Percentiles rank a stretch among this genome's conserved stretches.
These are phyloP conservation scores for Leccinum solheimii DNA, from an alignment of 1,284 basidiomycete species.

Conservation along the genomic window DNA sequence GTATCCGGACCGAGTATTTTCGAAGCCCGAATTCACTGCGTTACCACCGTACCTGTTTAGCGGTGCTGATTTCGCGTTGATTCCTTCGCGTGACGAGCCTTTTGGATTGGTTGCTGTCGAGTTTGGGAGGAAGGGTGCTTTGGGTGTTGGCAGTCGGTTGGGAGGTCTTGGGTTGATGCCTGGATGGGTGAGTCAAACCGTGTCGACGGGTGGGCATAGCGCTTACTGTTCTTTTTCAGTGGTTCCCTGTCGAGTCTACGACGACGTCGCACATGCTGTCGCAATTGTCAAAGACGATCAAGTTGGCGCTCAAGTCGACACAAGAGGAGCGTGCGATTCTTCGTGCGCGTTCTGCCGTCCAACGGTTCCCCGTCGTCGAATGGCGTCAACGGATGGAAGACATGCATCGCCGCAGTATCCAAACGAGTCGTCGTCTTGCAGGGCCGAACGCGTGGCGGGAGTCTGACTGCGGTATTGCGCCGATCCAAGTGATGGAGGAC, in stretches of 20 bases:
- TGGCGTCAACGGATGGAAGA: conserved; percentile 95
- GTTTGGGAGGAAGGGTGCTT: conserved; percentile 91
- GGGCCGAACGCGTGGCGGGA: conserved; percentile 76
- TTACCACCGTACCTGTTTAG: conserved; percentile 92
- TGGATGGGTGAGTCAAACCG: conserved; percentile 76
- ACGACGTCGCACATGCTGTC: conserved; percentile 79
- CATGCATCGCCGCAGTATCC: conserved; percentile 86
- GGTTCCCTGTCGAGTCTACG: conserved; percentile 93
- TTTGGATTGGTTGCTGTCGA: conserved; percentile 94
- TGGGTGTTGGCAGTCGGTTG: conserved; percentile 89
- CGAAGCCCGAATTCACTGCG: conserved; percentile 92
- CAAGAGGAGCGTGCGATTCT: conserved; percentile 89
- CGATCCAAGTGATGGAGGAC: conserved; percentile 44
- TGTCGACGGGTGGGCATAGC: not conserved
- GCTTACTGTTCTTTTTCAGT: conserved; percentile 45
- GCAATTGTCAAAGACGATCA: conserved; percentile 92
- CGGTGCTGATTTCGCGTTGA: conserved; percentile 91
- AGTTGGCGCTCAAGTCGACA: conserved; percentile 87
- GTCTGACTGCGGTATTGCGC: conserved; percentile 63
- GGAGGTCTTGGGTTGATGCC: conserved; percentile 95
- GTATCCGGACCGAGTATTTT: conserved; percentile 89
- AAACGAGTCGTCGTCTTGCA: conserved; percentile 65
- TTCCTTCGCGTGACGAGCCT: conserved; percentile 92
- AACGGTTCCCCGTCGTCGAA: conserved; percentile 94
- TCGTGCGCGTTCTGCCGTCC: conserved; percentile 87